Evolutionary conservation across 306 rosid species (phyloP).

Genomic region (Glycyrrhiza uralensis): DNA sequence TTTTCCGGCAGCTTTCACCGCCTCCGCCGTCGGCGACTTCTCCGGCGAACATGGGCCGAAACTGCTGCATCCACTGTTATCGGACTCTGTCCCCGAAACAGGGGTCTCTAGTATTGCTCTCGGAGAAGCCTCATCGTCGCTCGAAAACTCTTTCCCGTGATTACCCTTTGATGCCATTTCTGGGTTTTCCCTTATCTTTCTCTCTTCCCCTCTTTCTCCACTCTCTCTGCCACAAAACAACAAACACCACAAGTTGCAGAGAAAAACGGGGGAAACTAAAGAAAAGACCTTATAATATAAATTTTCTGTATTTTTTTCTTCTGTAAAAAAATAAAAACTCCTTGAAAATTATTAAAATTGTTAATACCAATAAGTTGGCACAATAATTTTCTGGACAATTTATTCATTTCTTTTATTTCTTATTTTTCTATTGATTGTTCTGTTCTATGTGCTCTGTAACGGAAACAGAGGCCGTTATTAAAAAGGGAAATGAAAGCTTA

Average conservation of each 20-base stretch:
- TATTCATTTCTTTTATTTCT: not conserved
- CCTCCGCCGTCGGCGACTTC: not conserved
- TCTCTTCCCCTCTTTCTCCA: not conserved
- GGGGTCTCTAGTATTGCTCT: conserved; percentile 72
- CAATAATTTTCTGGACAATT: not conserved
- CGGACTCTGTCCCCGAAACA: conserved; percentile 57
- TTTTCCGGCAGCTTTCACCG: not conserved
- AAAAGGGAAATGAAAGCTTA: conserved; percentile 7
- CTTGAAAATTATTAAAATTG: not conserved
- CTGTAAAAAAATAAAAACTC: not conserved
- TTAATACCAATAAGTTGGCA: not conserved
- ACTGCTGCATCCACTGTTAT: conserved; percentile 35
- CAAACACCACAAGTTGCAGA: conserved; percentile 1
- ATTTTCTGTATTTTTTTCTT: no score
- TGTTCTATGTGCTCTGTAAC: not conserved
- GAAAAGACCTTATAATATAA: not conserved
- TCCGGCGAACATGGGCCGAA: conserved; percentile 27
- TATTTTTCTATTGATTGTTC: not conserved
- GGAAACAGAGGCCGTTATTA: not conserved
- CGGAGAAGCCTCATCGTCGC: conserved; percentile 58
- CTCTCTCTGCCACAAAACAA: conserved; percentile 17
- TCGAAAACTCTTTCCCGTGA: not conserved
- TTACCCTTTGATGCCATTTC: conserved; percentile 14
- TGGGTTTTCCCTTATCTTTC: conserved; percentile 31
- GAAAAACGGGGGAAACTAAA: not conserved